Conservation (phyloP, 139 green algal species). For the Auxenochlorella pyrenoidosa region DNA sequence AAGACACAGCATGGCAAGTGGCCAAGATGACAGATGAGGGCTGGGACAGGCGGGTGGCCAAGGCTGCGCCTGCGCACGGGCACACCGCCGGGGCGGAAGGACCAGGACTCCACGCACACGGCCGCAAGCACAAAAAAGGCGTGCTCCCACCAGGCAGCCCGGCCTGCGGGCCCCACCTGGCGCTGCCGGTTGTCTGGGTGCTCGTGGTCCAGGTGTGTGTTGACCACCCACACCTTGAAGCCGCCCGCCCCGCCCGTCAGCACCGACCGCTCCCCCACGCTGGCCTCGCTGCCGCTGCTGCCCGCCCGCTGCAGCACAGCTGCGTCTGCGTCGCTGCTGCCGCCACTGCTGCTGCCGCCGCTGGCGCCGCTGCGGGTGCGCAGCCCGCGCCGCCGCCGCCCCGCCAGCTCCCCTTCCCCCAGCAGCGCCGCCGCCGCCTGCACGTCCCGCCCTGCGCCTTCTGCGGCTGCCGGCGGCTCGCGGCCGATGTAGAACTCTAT, state of each 20-base stretch:
- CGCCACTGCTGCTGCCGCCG: not conserved
- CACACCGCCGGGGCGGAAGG: no score
- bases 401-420: not conserved
- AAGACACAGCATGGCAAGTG: not conserved
- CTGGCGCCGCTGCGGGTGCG: not conserved
- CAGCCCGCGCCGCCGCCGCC: not conserved
- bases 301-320: not conserved
- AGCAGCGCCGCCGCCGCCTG: not conserved
- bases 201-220: conserved; percentile 63
- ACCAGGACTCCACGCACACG: no score
- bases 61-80: no score
- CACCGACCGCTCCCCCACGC: not conserved
- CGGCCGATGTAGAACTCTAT: conserved; percentile 45
- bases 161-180: conserved; percentile 10
- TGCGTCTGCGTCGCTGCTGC: not conserved
- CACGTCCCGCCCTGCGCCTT: not conserved
- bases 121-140: no score
- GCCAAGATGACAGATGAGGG: no score
- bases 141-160: no score
- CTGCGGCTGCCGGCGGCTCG: not conserved
- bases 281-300: not conserved
- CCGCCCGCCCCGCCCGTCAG: not conserved
- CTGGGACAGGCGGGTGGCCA: no score
- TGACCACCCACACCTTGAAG: conserved; percentile 59
- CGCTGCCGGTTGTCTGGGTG: conserved; percentile 27